A percentile compares a stretch with the other conserved stretches of the same genome.
Evolutionary conservation across 140 eudicot genomes (phyloP).

Genomic region (Cichorium intybus): DNA sequence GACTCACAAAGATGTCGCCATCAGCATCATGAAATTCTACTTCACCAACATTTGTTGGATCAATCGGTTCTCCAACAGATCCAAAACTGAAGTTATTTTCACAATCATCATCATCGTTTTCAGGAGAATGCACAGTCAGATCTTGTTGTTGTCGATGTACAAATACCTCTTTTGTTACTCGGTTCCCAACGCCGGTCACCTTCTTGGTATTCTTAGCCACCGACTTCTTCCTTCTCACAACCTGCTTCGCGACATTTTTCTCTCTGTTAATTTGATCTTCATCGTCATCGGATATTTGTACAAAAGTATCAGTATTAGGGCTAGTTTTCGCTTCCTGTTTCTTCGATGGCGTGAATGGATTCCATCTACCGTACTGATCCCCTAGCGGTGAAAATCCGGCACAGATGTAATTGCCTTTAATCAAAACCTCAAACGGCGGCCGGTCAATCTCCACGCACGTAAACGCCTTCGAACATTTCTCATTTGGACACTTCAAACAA

Average conservation of each 20-base stretch:
- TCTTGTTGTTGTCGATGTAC: not conserved
- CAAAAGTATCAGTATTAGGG: not conserved
- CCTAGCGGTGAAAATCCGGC: constrained; percentile 41
- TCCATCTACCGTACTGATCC: constrained; percentile 37
- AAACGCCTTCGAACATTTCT: constrained; percentile 50
- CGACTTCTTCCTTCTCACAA: constrained; percentile 23
- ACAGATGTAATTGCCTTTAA: constrained; percentile 43
- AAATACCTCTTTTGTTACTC: constrained; percentile 29
- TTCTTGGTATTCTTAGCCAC: constrained; percentile 47
- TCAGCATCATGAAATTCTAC: constrained; percentile 9
- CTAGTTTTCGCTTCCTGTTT: constrained; percentile 11
- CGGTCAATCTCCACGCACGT: constrained; percentile 43
- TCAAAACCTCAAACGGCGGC: constrained; percentile 52
- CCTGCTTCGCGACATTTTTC: not conserved
- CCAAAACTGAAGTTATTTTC: not conserved
- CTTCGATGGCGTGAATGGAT: constrained; percentile 33
- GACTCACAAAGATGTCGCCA: constrained; percentile 13
- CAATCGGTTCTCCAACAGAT: not conserved
- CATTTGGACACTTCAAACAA: constrained; percentile 65
- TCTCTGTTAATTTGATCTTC: constrained; percentile 12
- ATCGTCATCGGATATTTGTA: constrained; percentile 35
- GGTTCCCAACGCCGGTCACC: constrained; percentile 46
- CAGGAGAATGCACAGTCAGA: constrained; percentile 8
- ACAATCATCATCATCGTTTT: constrained; percentile 8
- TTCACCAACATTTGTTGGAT: not conserved